Percentiles rank a stretch among this genome's conserved stretches.
These are phyloP conservation scores for Kuraishia ogatae DNA, from an alignment of 805 yeast genomes.

Conservation along the genomic window DNA sequence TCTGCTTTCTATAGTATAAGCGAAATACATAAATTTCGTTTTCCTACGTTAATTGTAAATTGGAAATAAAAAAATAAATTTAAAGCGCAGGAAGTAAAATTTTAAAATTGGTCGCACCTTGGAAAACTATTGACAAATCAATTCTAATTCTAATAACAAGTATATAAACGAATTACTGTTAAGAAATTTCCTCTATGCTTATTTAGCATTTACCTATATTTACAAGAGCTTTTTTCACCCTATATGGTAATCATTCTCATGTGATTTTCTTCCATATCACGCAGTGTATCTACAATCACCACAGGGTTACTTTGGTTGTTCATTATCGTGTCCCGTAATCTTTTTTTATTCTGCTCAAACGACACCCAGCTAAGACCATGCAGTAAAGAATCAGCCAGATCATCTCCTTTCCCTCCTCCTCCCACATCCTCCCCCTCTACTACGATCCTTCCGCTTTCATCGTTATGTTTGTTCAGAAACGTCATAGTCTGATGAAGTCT, in stretches of 20 bases:
- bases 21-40: too few relatives aligned
- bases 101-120: too few relatives aligned
- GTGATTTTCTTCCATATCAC: background rate
- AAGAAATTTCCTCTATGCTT: too few relatives aligned
- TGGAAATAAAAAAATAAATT: too few relatives aligned
- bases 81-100: too few relatives aligned
- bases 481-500: conserved; percentile 17
- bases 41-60: too few relatives aligned
- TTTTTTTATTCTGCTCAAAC: conserved; percentile 28
- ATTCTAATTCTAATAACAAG: too few relatives aligned
- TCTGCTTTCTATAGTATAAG: too few relatives aligned
- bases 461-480: conserved; percentile 13
- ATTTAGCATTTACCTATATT: too few relatives aligned
- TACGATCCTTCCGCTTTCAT: conserved; percentile 1
- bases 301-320: background rate
- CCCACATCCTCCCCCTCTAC: background rate
- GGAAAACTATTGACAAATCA: too few relatives aligned
- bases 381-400: conserved; percentile 54
- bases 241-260: background rate
- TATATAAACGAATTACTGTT: too few relatives aligned
- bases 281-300: background rate
- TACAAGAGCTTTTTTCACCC: too few relatives aligned
- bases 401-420: conserved; percentile 41
- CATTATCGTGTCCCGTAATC: background rate
- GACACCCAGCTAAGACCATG: conserved; percentile 45